Base-by-base conservation (phyloP, 495 filamentous ascomycete species). In the Aspergillus carlsbadensis region DNA sequence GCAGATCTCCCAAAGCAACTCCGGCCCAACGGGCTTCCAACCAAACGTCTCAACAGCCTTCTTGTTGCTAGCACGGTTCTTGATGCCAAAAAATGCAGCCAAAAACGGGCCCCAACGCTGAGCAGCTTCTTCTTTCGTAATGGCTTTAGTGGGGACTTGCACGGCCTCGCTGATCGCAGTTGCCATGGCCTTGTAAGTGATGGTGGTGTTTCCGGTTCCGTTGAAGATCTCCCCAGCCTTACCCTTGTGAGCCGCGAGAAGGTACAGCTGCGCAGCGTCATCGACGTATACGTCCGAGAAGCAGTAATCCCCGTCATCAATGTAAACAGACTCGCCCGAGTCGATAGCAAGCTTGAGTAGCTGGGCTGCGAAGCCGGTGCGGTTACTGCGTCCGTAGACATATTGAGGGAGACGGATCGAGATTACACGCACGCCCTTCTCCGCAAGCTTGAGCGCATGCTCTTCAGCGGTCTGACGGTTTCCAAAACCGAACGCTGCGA, bases 191-290 rank as follows among this genome's bases (percentile, higher is more conserved):
- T 70, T 75, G 47, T 71, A 65, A 0, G 55, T 15, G 0, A 77
- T 60, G 8, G 64, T 70, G 21, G 77, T 71, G 34, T 79, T 70
- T 1, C 61, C 77, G 20, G 73, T 70, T 8, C 63, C 72, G 58
- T 80, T 76, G 43, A 68, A 78, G 5, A 59, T 60, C 5, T 64
- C 59, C 2, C 77, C 77, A 0, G 72, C 65, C 18, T 29, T 53
- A 3, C 65, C 79, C 39, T 72, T 73, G 64, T 79, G 77, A 7
- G 78, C 58, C 1, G 71, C 77, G 3, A 76, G 66, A 5, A 71
- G 67, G 45, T 66, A 80, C 6, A 75, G 40, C 22, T 33, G 26
- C 3, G 79, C 78, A 14, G 74, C 67, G 56, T 81, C 79, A 10
- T 61, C 47, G 4, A 69, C 60, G 52, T 79, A 72, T 3, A 69